Evolutionary conservation across 257 asterid genomes (phyloP).

Genomic region (Perilla frutescens): DNA sequence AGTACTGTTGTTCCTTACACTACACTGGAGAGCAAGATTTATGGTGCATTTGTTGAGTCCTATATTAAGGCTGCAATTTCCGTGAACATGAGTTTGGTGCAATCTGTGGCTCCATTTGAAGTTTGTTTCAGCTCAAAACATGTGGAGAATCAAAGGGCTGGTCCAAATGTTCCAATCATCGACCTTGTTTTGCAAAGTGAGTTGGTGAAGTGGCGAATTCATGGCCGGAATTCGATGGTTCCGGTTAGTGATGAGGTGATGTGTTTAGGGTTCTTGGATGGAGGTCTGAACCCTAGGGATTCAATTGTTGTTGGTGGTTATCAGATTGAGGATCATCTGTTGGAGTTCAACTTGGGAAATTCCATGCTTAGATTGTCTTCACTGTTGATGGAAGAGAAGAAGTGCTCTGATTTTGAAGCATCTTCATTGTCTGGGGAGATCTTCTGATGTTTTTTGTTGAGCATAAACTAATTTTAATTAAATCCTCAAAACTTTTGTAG

Average conservation of each 20-base stretch:
- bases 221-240: constrained; percentile 73
- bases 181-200: constrained; percentile 89
- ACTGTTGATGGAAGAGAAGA: constrained; percentile 43
- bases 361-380: constrained; percentile 84
- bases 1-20: constrained; percentile 68
- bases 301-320: constrained; percentile 73
- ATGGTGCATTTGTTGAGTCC: constrained; percentile 49
- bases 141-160: constrained; percentile 33
- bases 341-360: constrained; percentile 74
- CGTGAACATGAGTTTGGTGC: constrained; percentile 54
- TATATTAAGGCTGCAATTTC: constrained; percentile 52
- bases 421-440: constrained; percentile 23
- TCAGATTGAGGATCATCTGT: constrained; percentile 73
- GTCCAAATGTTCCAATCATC: constrained; percentile 53
- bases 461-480: constrained; percentile 17
- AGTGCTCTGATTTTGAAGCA: constrained; percentile 55
- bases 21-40: constrained; percentile 57
- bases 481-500: constrained; percentile 16
- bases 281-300: constrained; percentile 58
- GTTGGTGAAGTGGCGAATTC: constrained; percentile 80
- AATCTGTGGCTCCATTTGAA: constrained; percentile 65
- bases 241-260: constrained; percentile 58
- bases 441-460: constrained; percentile 8
- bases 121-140: constrained; percentile 64
- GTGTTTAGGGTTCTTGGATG: constrained; percentile 90